Evolutionary conservation across 192 early-diverging fungal species (phyloP), one percentile per base, ranked within the genome.

Genomic region (Entomortierella beljakovae): DNA sequence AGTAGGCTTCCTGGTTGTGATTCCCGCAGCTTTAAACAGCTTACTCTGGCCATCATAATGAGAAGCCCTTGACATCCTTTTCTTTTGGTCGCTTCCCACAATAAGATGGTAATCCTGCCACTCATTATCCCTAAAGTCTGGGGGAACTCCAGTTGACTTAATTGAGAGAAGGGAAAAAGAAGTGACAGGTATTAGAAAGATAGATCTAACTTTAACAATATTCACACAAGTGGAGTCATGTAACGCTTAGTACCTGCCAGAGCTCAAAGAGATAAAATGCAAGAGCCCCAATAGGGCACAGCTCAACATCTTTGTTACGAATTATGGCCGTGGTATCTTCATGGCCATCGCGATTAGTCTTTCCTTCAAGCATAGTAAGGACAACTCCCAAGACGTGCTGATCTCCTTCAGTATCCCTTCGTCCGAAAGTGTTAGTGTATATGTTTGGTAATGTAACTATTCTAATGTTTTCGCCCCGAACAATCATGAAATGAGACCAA

Each of bases 181-280:
- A 22, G 7, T 5, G 28, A 9, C 7, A 32, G 28, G 32, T 11
- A 9, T 32, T 31, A 31, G 29, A 11, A 13, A 20, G 7, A 31
- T 56, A 31, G 20, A 13, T 9, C 6, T 29, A 9, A 7, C n/a
- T 52, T 22, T 7, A 15, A 52, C 25, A 52, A 7, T 15, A 15
- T 6, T 23, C 6, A 23, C 16, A 23, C 50, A 15, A 54, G 9
- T 29, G 25, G 28, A 3, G n/a, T 11, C 53, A n/a, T n/a, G n/a
- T n/a, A n/a, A n/a, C n/a, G n/a, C n/a, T n/a, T n/a, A n/a, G n/a
- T 57, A 57, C 56, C 22, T 35, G 9, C 56, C 56, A 57, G 20
- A 32, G 56, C 56, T 57, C 34, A 38, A 57, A 57, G 33, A 57
- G 20, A 35, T 57, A 35, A n/a, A 57, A 57, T 2, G 33, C 56